A percentile compares a stretch with the other conserved stretches of the same genome.
Evolutionary conservation across 2,329 filamentous ascomycete genomes (phyloP).

Genomic region (Colletotrichum tropicicola): DNA sequence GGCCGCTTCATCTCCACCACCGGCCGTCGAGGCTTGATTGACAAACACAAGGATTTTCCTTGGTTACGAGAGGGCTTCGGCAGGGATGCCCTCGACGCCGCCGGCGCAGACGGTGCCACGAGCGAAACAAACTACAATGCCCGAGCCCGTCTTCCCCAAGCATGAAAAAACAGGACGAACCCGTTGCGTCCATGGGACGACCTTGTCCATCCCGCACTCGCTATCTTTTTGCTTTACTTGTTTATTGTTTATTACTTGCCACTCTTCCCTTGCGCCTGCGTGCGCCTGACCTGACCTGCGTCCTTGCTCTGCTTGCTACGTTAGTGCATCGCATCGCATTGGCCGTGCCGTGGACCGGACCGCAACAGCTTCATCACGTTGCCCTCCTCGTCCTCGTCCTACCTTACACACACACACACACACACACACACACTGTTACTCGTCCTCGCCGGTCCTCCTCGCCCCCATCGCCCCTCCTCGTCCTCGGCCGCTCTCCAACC

Average conservation of each 20-base stretch:
- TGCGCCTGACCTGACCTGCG: not conserved
- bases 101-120: not conserved
- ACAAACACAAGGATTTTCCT: not conserved
- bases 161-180: slow-evolving; percentile 19
- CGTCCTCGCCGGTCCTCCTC: not conserved
- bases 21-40: too few species aligned
- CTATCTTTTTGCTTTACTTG: not conserved
- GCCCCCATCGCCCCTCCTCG: not conserved
- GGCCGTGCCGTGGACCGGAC: not conserved
- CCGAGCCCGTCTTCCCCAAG: slow-evolving; percentile 13
- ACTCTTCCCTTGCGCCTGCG: slow-evolving; percentile 1
- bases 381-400: not conserved
- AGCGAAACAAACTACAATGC: slow-evolving; percentile 16
- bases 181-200: slow-evolving; percentile 20
- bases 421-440: not conserved
- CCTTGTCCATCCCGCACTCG: slow-evolving; percentile 20
- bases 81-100: not conserved
- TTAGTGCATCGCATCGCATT: slow-evolving; percentile 4
- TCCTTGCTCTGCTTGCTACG: not conserved
- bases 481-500: not conserved
- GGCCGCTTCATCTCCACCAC: not conserved
- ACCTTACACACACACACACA: not conserved
- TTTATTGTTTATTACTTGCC: not conserved
- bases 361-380: not conserved
- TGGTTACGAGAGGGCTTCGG: not conserved